phyloP scores from a whole-genome alignment of 768 basidiomycete genomes.

The Postia placenta region DNA sequence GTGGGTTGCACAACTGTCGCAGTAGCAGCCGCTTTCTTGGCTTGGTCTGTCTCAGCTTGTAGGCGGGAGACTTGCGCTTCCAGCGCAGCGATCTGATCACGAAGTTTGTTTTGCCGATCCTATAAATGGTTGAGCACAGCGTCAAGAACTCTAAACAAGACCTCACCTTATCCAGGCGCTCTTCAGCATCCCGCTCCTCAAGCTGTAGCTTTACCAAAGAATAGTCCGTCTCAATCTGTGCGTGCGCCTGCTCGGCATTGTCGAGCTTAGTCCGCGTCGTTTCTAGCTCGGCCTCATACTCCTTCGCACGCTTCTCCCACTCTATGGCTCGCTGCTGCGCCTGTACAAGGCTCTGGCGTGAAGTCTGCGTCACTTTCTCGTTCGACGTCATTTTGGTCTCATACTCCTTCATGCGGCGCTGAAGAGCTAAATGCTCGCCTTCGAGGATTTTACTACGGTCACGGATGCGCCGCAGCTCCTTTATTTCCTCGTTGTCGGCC shows the following conservation, averaged over 20 bases:
- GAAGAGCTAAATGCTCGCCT: conserved; percentile 57
- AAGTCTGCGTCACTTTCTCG: conserved; percentile 51
- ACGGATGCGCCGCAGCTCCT: conserved; percentile 58
- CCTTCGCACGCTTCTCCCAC: conserved; percentile 76
- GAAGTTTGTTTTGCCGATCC: conserved; percentile 68
- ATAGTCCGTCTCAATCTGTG: conserved; percentile 67
- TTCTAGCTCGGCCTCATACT: conserved; percentile 61
- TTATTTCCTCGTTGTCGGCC: conserved; percentile 64
- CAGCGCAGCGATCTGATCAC: conserved; percentile 57
- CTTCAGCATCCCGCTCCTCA: conserved; percentile 70
- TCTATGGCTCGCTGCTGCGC: conserved; percentile 75
- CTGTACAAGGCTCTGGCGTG: conserved; percentile 59
- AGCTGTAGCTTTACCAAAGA: conserved; percentile 63
- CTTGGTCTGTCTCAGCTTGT: conserved; percentile 53
- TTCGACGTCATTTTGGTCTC: conserved; percentile 55
- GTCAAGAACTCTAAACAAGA: neutral
- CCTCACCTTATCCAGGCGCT: conserved; percentile 59
- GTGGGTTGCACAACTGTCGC: conserved; percentile 23
- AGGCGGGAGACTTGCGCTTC: conserved; percentile 54
- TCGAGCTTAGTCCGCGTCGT: conserved; percentile 55
- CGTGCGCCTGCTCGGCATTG: conserved; percentile 55
- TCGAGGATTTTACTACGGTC: conserved; percentile 57
- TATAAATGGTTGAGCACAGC: conserved; percentile 23
- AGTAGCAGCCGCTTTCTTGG: conserved; percentile 23
- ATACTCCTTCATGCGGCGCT: conserved; percentile 69